Conservation (phyloP, 2,329 filamentous ascomycete species). For the Cryoendolithus antarcticus region DNA sequence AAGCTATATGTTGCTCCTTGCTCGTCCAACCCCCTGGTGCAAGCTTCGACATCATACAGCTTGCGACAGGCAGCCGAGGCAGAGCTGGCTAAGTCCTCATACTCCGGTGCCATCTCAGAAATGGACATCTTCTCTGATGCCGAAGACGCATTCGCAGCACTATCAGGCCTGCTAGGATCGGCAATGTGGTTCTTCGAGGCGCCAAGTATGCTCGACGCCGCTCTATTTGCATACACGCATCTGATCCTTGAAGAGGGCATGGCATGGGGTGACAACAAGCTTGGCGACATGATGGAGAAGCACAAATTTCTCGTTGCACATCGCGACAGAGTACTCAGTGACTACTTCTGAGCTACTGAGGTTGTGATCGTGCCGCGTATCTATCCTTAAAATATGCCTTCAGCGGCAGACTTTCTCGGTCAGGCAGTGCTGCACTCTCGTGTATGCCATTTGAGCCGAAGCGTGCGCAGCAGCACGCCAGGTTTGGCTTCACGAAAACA, state of each 20-base stretch:
- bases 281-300: constrained; percentile 45
- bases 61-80: constrained; percentile 60
- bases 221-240: constrained; percentile 81
- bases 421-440: too few species aligned
- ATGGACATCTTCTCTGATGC: constrained; percentile 49
- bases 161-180: constrained; percentile 46
- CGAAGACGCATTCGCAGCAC: constrained; percentile 48
- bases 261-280: constrained; percentile 50
- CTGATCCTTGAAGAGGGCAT: constrained; percentile 56
- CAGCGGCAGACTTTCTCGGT: too few species aligned
- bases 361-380: too few species aligned
- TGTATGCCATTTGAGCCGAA: too few species aligned
- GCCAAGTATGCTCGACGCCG: constrained; percentile 77
- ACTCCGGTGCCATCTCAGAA: constrained; percentile 20
- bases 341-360: too few species aligned
- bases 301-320: constrained; percentile 55
- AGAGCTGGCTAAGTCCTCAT: constrained; percentile 55
- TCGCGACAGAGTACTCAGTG: constrained; percentile 42
- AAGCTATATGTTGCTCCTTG: constrained; percentile 58
- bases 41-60: constrained; percentile 48
- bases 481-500: too few species aligned
- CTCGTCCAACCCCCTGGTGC: constrained; percentile 50
- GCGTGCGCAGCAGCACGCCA: too few species aligned
- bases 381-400: too few species aligned
- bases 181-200: constrained; percentile 49